A percentile compares a stretch with the other conserved stretches of the same genome.
Evolutionary conservation across 2,329 filamentous ascomycete species (phyloP).

Genomic region (Macrophomina tecta): DNA sequence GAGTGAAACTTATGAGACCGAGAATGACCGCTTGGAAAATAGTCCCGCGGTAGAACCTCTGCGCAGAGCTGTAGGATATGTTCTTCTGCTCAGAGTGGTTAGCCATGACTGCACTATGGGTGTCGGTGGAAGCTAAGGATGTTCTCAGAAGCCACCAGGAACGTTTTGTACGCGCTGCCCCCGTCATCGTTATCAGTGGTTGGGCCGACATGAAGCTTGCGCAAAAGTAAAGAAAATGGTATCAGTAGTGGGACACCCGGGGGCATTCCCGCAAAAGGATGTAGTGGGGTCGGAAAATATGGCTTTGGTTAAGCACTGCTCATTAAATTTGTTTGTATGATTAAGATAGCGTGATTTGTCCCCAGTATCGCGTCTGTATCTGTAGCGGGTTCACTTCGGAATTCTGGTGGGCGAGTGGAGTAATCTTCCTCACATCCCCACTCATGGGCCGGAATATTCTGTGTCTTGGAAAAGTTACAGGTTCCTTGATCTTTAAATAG

Average conservation of each 20-base stretch:
- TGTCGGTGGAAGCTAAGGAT: no score
- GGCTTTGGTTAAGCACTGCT: not conserved
- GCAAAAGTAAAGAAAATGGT: slow-evolving; percentile 14
- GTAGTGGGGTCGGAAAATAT: not conserved
- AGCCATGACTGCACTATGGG: not conserved
- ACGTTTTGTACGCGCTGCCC: not conserved
- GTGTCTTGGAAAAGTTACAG: no score
- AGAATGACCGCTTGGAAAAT: slow-evolving; percentile 56
- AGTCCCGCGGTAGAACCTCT: slow-evolving; percentile 51
- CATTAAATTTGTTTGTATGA: not conserved
- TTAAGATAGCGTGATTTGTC: slow-evolving; percentile 5
- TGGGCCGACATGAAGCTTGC: not conserved
- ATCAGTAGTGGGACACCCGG: slow-evolving; percentile 12
- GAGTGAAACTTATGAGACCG: slow-evolving; percentile 53
- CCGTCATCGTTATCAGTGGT: not conserved
- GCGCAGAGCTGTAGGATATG: no score
- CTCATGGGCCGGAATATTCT: not conserved
- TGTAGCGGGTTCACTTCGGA: not conserved
- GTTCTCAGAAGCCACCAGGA: not conserved
- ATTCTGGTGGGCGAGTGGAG: not conserved
- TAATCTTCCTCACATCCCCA: not conserved
- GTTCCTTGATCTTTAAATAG: no score
- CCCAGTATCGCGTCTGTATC: slow-evolving; percentile 3
- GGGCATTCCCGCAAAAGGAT: not conserved
- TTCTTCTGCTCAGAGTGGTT: not conserved